Evolutionary conservation across 2,329 filamentous ascomycete species (phyloP).

Genomic region (Calonectria fujianensis): DNA sequence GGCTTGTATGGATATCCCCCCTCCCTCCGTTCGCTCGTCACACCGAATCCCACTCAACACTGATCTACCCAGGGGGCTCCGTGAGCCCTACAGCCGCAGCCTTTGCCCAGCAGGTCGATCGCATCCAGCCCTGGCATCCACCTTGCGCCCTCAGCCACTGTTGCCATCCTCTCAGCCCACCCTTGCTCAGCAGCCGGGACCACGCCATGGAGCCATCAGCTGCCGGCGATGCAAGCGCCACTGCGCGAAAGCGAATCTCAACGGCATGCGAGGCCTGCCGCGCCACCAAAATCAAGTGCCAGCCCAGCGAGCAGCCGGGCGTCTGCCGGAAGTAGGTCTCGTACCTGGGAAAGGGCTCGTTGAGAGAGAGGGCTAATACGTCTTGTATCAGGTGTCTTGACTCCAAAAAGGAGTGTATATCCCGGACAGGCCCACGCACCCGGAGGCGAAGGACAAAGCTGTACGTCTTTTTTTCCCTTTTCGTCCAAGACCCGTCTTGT

Average conservation of each 20-base stretch:
- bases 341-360: background rate
- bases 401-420: constrained; percentile 56
- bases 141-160: background rate
- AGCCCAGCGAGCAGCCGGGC: constrained; percentile 66
- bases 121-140: constrained; percentile 5
- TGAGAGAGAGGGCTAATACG: constrained; percentile 21
- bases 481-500: background rate
- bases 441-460: constrained; percentile 66
- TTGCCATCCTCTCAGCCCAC: background rate
- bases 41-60: background rate
- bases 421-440: constrained; percentile 70
- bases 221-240: constrained; percentile 34
- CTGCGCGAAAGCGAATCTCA: constrained; percentile 53
- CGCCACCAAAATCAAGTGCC: constrained; percentile 72
- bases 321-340: constrained; percentile 71
- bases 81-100: background rate
- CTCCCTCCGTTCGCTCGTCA: background rate
- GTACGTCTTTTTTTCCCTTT: constrained; percentile 58
- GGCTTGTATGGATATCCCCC: constrained; percentile 6
- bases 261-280: constrained; percentile 74
- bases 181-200: constrained; percentile 30
- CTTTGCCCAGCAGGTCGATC: background rate
- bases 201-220: constrained; percentile 38
- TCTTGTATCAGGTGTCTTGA: constrained; percentile 64
- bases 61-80: background rate